Evolutionary conservation across 2,329 filamentous ascomycete genomes (phyloP).

Genomic region (Knoxdaviesia proteae): DNA sequence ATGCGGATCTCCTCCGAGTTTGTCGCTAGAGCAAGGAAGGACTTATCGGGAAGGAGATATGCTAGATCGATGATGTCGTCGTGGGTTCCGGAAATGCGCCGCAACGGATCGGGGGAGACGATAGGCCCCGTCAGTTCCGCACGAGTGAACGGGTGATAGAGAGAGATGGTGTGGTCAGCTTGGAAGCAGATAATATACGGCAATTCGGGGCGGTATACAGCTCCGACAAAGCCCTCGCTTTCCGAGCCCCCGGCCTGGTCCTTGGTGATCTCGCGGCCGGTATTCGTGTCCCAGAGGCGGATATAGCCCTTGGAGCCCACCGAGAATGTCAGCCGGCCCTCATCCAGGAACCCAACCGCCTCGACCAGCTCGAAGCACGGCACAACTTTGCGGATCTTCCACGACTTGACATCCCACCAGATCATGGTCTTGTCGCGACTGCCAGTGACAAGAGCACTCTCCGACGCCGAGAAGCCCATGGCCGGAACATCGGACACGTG

Average conservation of each 20-base stretch:
- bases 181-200: conserved; percentile 64
- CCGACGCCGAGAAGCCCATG: conserved; percentile 56
- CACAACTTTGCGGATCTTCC: conserved; percentile 63
- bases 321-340: conserved; percentile 56
- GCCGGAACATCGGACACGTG: conserved; percentile 90
- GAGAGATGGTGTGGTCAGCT: conserved; percentile 67
- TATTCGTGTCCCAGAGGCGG: conserved; percentile 63
- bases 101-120: conserved; percentile 29
- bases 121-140: conserved; percentile 4
- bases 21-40: conserved; percentile 72
- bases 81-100: conserved; percentile 83
- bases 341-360: conserved; percentile 55
- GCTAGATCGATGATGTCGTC: conserved; percentile 94
- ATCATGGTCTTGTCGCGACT: conserved; percentile 88
- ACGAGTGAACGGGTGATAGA: conserved; percentile 33
- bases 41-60: conserved; percentile 62
- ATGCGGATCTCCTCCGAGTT: conserved; percentile 88
- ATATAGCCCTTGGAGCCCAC: conserved; percentile 69
- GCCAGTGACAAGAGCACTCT: conserved; percentile 61
- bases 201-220: conserved; percentile 43
- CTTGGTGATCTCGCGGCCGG: conserved; percentile 57
- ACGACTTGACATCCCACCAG: conserved; percentile 71
- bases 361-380: conserved; percentile 76
- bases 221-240: conserved; percentile 47
- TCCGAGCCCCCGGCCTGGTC: conserved; percentile 44